phyloP scores from a whole-genome alignment of 768 basidiomycete species.

The Leccinellum rugosiceps region DNA sequence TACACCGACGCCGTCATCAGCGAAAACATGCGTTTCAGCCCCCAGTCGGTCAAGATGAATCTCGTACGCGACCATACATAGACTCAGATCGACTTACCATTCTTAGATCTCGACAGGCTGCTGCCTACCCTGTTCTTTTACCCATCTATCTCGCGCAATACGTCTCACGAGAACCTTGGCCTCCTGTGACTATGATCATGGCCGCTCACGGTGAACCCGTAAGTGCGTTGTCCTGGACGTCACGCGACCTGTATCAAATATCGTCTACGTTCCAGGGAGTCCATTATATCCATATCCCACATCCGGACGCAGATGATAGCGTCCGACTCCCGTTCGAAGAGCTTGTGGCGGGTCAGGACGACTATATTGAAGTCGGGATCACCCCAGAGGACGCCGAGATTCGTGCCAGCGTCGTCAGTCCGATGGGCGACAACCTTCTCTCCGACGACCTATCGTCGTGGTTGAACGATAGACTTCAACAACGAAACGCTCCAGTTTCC shows the following conservation, averaged over 20 bases:
- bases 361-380: conserved; percentile 17
- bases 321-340: conserved; percentile 24
- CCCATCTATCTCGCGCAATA: conserved; percentile 62
- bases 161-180: conserved; percentile 27
- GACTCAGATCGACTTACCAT: not conserved
- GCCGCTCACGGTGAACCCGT: conserved; percentile 28
- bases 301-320: conserved; percentile 13
- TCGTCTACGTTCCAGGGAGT: conserved; percentile 14
- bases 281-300: conserved; percentile 28
- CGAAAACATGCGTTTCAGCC: conserved; percentile 40
- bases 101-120: conserved; percentile 37
- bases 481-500: conserved; percentile 16
- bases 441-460: conserved; percentile 34
- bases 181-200: conserved; percentile 28
- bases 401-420: conserved; percentile 16
- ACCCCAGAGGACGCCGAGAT: conserved; percentile 17
- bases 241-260: not conserved
- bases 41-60: conserved; percentile 41
- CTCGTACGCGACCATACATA: conserved; percentile 39
- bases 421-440: conserved; percentile 24
- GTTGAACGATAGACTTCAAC: conserved; percentile 28
- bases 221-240: not conserved
- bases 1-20: conserved; percentile 34
- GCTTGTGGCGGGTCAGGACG: conserved; percentile 19
- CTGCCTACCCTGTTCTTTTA: conserved; percentile 62